Evolutionary conservation across 495 filamentous ascomycete genomes (phyloP), one percentile per base, ranked within the genome.

Genomic region (Podospora comata): DNA sequence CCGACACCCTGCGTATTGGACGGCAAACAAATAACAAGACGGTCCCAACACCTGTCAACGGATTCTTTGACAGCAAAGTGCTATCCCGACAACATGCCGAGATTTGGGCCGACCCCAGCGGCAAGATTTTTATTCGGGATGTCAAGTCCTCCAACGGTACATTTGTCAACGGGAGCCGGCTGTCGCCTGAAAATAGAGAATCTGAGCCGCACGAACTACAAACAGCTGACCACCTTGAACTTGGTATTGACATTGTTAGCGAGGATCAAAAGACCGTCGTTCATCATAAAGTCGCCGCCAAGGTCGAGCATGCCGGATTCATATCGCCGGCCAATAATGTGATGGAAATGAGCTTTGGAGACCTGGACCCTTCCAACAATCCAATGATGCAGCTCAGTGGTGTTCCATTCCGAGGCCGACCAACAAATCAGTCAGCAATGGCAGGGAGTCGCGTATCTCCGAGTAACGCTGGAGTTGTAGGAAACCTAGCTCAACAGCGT

Each of bases 101-200:
- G 70, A 87, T 98, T 19, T 99, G 92, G 92, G 94, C 94, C 26
- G 93, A 97, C 63, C 85, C 88, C 66, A 85, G 84, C 70, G 94
- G 95, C 16, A 96, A 95, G 74, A 88, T 99, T 64, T 98, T 89
- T 88, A 98, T 99, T 72, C 88, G 93, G 44, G 95, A 99, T 80
- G 90, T 99, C 70, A 98, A 97, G 77, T 98, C 95, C 4, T 98
- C 95, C 2, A 99, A 99, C 73, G 95, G 95, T 55, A 99, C 95
- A 0, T 99, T 99, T 78, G 94, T 99, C 64, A 99, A 97, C 68
- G 93, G 92, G n/a, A 85, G 88, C 19, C 87, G 95, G 27, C 76
- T 99, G 62, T 97, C 95, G 9, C 90, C 86, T 30, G 95, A 99
- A 73, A 97, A 97, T 72, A 85, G 92, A 68, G 95, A 99, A 72